A percentile compares a stretch with the other conserved stretches of the same genome.
phyloP scores from a whole-genome alignment of 208 protist genomes.

The Crithidia fasciculata region DNA sequence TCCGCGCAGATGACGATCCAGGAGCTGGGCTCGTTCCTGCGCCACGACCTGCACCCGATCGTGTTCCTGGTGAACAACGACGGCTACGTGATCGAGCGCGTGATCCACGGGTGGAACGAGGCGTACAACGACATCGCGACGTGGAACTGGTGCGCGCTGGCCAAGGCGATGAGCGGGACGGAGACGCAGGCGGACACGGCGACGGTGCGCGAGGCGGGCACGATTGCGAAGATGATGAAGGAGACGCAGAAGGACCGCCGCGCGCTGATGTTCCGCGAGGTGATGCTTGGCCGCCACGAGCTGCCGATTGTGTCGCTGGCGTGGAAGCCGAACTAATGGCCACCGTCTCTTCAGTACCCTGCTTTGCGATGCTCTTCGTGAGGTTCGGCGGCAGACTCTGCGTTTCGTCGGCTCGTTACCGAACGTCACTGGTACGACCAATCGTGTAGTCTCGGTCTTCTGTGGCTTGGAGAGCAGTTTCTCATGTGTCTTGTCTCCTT shows the following conservation, averaged over 20 bases:
- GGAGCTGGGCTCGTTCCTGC: conserved; percentile 48
- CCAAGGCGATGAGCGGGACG: conserved; percentile 12
- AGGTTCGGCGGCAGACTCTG: no score
- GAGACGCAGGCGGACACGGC: no score
- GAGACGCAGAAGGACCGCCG: conserved; percentile 11
- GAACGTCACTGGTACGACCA: no score
- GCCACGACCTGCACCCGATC: conserved; percentile 37
- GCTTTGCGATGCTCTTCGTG: no score
- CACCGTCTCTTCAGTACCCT: no score
- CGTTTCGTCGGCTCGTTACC: no score
- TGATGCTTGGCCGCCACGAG: conserved; percentile 50
- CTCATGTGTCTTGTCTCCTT: no score
- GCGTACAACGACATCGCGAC: conserved; percentile 54
- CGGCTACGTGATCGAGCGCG: conserved; percentile 55
- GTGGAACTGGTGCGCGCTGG: conserved; percentile 46
- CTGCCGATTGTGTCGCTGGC: conserved; percentile 24
- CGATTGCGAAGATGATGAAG: conserved; percentile 9
- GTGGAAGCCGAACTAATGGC: no score
- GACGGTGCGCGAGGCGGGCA: no score
- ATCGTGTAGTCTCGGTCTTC: no score
- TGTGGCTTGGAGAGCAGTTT: no score
- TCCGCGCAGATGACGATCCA: conserved; percentile 52
- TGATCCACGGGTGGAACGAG: conserved; percentile 56
- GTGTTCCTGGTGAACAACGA: conserved; percentile 61
- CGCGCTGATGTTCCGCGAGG: conserved; percentile 37